Evolutionary conservation across 2,329 filamentous ascomycete species (phyloP).

Genomic region (Triangularia verruculosa): DNA sequence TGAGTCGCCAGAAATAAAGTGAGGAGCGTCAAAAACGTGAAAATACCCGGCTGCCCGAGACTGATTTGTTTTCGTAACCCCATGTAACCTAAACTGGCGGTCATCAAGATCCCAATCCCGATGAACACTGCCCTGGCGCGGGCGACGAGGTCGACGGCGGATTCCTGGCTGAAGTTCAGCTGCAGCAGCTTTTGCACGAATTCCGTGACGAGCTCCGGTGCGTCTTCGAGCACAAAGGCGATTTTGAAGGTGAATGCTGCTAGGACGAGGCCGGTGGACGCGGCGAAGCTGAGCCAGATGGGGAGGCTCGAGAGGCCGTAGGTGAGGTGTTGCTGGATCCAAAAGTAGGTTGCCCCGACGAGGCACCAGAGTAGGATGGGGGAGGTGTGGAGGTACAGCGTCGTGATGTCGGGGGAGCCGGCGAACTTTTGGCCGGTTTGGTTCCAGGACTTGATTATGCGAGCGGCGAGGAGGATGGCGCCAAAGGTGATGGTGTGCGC

Average conservation of each 20-base stretch:
- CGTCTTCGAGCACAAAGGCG: slow-evolving; percentile 81
- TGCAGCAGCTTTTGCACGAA: slow-evolving; percentile 42
- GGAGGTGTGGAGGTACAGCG: slow-evolving; percentile 62
- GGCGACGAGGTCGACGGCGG: slow-evolving; percentile 41
- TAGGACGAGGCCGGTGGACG: slow-evolving; percentile 43
- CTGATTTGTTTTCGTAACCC: slow-evolving; percentile 30
- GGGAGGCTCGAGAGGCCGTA: slow-evolving; percentile 42
- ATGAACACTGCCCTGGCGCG: slow-evolving; percentile 51
- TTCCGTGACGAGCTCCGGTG: slow-evolving; percentile 71
- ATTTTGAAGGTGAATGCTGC: slow-evolving; percentile 81
- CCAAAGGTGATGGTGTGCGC: slow-evolving; percentile 33
- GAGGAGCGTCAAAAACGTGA: slow-evolving; percentile 66
- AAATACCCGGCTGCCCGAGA: slow-evolving; percentile 28
- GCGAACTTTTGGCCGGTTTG: slow-evolving; percentile 96
- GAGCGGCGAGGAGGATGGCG: slow-evolving; percentile 57
- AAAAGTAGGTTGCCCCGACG: slow-evolving; percentile 65
- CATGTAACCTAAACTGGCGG: slow-evolving; percentile 39
- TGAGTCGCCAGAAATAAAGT: slow-evolving; percentile 83
- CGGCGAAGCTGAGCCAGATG: slow-evolving; percentile 39
- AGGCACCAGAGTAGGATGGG: slow-evolving; percentile 71
- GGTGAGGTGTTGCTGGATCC: slow-evolving; percentile 49
- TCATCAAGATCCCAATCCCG: slow-evolving; percentile 41
- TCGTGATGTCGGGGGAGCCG: slow-evolving; percentile 83
- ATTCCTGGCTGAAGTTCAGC: slow-evolving; percentile 40
- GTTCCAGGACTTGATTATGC: slow-evolving; percentile 80